phyloP scores from a whole-genome alignment of 139 green algal species.

The Coccomyxa sp. region DNA sequence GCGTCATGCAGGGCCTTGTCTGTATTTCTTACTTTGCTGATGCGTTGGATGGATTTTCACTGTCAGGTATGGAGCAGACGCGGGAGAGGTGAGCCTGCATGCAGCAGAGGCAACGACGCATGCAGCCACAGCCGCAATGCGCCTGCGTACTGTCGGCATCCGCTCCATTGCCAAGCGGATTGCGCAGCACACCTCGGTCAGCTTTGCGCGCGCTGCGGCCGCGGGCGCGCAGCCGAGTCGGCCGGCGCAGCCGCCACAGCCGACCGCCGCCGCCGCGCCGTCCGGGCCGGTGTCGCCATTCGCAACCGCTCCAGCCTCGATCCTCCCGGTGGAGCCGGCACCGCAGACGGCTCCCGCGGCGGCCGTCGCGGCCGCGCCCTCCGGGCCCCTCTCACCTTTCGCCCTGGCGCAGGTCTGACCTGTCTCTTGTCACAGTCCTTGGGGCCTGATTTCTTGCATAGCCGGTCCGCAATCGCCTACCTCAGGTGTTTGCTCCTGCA shows the following conservation, averaged over 20 bases:
- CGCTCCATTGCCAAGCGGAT: conserved; percentile 9
- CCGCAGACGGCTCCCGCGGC: too few species aligned
- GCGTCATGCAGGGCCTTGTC: not conserved
- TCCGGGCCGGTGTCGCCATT: conserved; percentile 5
- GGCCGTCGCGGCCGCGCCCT: too few species aligned
- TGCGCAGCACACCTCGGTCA: conserved; percentile 16
- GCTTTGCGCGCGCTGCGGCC: not conserved
- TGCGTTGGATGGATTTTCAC: not conserved
- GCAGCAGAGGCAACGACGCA: not conserved
- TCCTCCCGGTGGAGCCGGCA: not conserved
- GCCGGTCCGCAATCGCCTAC: too few species aligned
- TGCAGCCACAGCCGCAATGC: not conserved
- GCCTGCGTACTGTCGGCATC: conserved; percentile 3
- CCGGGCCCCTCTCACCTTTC: not conserved
- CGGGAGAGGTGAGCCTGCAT: conserved; percentile 4
- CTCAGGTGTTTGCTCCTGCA: too few species aligned
- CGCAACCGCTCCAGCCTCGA: conserved; percentile 12
- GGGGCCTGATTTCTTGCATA: too few species aligned
- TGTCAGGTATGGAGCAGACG: conserved; percentile 20
- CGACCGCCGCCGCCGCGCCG: not conserved
- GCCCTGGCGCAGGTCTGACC: not conserved
- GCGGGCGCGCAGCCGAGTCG: not conserved
- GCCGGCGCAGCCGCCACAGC: not conserved
- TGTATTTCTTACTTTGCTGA: not conserved
- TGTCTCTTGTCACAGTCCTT: too few species aligned